A percentile compares a stretch with the other conserved stretches of the same genome.
phyloP scores from a whole-genome alignment of 306 rosid genomes.

The Oemleria cerasiformis region DNA sequence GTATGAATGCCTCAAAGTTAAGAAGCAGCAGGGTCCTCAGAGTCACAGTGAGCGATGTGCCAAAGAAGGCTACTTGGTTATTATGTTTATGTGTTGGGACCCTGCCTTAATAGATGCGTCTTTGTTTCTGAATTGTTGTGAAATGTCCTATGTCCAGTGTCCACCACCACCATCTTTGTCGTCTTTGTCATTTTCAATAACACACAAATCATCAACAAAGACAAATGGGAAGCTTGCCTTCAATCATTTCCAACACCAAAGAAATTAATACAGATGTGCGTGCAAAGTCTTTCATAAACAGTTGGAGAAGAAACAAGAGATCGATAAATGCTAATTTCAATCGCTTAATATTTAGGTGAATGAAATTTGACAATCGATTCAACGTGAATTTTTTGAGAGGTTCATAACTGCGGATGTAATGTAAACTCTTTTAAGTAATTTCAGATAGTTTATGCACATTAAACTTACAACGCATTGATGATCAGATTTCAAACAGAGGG shows the following conservation, averaged over 20 bases:
- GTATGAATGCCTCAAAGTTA: background rate
- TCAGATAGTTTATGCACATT: too few species aligned
- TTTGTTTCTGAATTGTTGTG: background rate
- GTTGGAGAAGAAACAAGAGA: too few species aligned
- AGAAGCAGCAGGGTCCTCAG: background rate
- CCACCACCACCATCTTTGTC: background rate
- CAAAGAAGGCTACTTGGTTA: background rate
- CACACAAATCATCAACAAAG: background rate
- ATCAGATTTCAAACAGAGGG: too few species aligned
- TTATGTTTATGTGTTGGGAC: background rate
- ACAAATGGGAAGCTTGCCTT: background rate
- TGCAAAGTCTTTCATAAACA: too few species aligned
- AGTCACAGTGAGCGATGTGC: background rate
- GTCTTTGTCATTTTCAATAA: background rate
- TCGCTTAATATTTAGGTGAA: too few species aligned
- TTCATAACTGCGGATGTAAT: too few species aligned
- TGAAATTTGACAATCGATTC: too few species aligned
- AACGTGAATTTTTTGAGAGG: too few species aligned
- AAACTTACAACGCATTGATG: too few species aligned
- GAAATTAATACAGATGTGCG: too few species aligned
- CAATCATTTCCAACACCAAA: background rate
- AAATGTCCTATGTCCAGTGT: background rate
- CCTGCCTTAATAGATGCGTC: background rate
- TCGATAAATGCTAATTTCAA: too few species aligned
- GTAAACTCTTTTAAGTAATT: too few species aligned